Base-by-base conservation (phyloP, 2,329 filamentous ascomycete species). In the Penicillium sp. region DNA sequence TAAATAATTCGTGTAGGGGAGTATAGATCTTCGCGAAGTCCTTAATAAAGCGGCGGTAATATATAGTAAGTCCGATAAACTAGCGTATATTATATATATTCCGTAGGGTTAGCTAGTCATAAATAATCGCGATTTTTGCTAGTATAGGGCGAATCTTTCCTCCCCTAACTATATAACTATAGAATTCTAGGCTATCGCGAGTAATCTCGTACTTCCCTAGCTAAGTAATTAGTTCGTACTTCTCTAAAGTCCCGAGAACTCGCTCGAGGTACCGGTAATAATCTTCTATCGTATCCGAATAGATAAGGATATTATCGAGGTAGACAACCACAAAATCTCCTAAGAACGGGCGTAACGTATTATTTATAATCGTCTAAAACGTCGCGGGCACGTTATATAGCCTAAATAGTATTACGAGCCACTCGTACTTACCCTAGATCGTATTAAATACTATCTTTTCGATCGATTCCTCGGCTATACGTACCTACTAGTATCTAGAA, bases 241-340 rank as follows among this genome's bases (percentile, higher is more conserved):
- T 20, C 20, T 20, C 20, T 20, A 20, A 20, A 20, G 20, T 20
- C 20, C 20, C 20, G 2, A 55, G 22, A 1, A 37, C 37, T 14
- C 39, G 1, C 14, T 37, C 6, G 8, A 58, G 25, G 11, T 58
- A 28, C 4, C 41, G 5, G 4, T 34, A 37, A n/a, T 58, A 12
- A 2, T 58, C 51, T 4, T 58, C 37, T 2, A 42, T 12, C 0
- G 5, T 34, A 4, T 22, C 28, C 5, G 6, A 58, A 14, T 48
- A 58, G 14, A 58, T 49, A 5, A 58, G 43, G 35, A 58, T 58
- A 50, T 58, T 2, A 11, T 55, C 34, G 7, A 54, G 14, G 7
- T 59, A 59, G 1, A 54, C 5, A 1, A 59, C 25, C 3, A 43
- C 7, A 3, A 8, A 17, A 4, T 28, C 28, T 2, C 42, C 17